phyloP scores from a whole-genome alignment of 768 basidiomycete species.

The Tephrocybe sp. region DNA sequence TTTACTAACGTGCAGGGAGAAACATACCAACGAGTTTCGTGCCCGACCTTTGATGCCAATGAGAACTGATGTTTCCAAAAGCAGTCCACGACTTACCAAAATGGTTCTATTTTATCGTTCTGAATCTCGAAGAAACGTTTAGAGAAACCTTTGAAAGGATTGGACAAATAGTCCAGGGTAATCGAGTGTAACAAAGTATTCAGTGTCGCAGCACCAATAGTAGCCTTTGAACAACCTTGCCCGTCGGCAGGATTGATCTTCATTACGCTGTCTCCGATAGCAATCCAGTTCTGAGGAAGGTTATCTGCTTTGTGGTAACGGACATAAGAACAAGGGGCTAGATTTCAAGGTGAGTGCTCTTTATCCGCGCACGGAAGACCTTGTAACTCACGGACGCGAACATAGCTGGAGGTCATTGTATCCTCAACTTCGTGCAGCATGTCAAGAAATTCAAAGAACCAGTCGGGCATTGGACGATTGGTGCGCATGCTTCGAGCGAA shows the following conservation, averaged over 20 bases:
- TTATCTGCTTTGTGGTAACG: conserved; percentile 23
- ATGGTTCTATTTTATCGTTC: conserved; percentile 3
- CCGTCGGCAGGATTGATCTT: conserved; percentile 14
- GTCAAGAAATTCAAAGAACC: conserved; percentile 25
- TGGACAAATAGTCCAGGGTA: neutral
- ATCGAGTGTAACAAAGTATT: neutral
- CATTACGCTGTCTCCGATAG: conserved; percentile 34
- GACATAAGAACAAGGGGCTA: conserved; percentile 24
- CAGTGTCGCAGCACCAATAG: conserved; percentile 4
- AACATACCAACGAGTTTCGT: conserved; percentile 1
- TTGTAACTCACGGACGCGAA: conserved; percentile 18
- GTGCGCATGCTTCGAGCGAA: conserved; percentile 11
- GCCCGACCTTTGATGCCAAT: neutral
- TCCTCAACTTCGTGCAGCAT: conserved; percentile 25
- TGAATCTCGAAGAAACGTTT: neutral
- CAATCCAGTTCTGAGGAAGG: conserved; percentile 31
- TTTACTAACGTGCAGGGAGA: neutral
- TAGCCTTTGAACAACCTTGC: conserved; percentile 5
- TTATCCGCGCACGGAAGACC: neutral
- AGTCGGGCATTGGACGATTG: conserved; percentile 22
- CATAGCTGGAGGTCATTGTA: conserved; percentile 1
- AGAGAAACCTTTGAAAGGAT: neutral
- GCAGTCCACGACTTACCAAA: neutral
- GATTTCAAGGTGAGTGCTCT: neutral
- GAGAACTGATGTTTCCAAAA: neutral